Evolutionary conservation across 495 filamentous ascomycete genomes (phyloP).

Genomic region (Hyaloscypha finlandica): DNA sequence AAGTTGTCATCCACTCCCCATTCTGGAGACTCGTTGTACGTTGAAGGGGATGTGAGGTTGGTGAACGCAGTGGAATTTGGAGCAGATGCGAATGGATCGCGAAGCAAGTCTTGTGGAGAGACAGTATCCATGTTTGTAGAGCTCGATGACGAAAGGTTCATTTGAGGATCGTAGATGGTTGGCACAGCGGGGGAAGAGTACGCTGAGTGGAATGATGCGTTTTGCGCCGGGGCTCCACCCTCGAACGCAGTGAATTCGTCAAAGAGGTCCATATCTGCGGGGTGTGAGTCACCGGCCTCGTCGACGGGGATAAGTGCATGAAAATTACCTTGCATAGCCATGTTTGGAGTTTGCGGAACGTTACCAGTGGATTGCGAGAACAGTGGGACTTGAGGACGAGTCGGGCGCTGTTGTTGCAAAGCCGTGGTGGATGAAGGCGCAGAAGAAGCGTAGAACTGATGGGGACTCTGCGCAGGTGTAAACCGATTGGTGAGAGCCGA

Average conservation of each 20-base stretch:
- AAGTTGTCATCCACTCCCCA: constrained; percentile 56
- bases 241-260: constrained; percentile 45
- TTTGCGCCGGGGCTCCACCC: constrained; percentile 44
- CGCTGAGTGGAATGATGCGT: constrained; percentile 25
- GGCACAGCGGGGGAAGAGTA: constrained; percentile 53
- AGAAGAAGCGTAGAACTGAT: constrained; percentile 57
- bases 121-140: constrained; percentile 64
- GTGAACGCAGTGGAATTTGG: constrained; percentile 84
- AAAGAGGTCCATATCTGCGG: constrained; percentile 52
- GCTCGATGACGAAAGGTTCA: constrained; percentile 41
- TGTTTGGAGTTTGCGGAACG: constrained; percentile 42
- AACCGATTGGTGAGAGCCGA: constrained; percentile 60
- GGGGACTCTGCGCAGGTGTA: constrained; percentile 44
- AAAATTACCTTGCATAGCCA: constrained; percentile 44
- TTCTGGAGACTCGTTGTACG: constrained; percentile 73
- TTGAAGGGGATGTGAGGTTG: constrained; percentile 78
- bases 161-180: constrained; percentile 46
- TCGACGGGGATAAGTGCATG: constrained; percentile 32
- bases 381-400: constrained; percentile 53
- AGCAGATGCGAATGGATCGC: constrained; percentile 66
- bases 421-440: constrained; percentile 48
- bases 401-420: constrained; percentile 47
- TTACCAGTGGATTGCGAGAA: constrained; percentile 51
- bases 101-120: constrained; percentile 81
- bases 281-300: constrained; percentile 33